A percentile compares a stretch with the other conserved stretches of the same genome.
phyloP scores from a whole-genome alignment of 768 basidiomycete genomes.

The Phylloporus sp. region DNA sequence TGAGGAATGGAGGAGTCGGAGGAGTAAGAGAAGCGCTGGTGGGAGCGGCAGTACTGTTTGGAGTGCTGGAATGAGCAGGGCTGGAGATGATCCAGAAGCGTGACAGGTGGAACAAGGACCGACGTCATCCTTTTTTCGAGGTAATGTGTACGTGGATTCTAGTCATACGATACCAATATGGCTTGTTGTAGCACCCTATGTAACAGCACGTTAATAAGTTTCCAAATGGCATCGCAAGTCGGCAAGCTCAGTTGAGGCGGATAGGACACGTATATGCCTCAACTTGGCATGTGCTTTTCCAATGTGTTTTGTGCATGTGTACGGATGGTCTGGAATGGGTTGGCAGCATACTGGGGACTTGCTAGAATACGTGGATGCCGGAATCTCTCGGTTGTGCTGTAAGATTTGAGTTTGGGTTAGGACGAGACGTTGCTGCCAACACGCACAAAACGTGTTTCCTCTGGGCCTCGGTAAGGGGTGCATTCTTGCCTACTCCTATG shows the following conservation, averaged over 20 bases:
- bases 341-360: slow-evolving; percentile 59
- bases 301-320: slow-evolving; percentile 78
- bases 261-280: too few species aligned
- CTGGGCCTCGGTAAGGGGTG: slow-evolving; percentile 57
- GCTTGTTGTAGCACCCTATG: slow-evolving; percentile 17
- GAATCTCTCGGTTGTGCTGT: slow-evolving; percentile 61
- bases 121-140: slow-evolving; percentile 2
- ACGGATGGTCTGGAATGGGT: slow-evolving; percentile 76
- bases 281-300: slow-evolving; percentile 44
- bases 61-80: slow-evolving; percentile 79
- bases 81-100: slow-evolving; percentile 44
- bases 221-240: too few species aligned
- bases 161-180: slow-evolving; percentile 17
- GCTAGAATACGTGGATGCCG: slow-evolving; percentile 68
- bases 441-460: slow-evolving; percentile 68
- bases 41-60: slow-evolving; percentile 80
- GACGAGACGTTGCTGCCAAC: background rate
- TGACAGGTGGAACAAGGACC: slow-evolving; percentile 11
- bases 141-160: slow-evolving; percentile 17
- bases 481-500: slow-evolving; percentile 64
- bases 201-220: slow-evolving; percentile 22
- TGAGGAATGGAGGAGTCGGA: slow-evolving; percentile 55
- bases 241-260: too few species aligned
- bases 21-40: slow-evolving; percentile 46
- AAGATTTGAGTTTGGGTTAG: background rate